These are phyloP conservation scores for Shiraia sp. DNA, from an alignment of 2,329 filamentous ascomycete species.

Conservation along the genomic window DNA sequence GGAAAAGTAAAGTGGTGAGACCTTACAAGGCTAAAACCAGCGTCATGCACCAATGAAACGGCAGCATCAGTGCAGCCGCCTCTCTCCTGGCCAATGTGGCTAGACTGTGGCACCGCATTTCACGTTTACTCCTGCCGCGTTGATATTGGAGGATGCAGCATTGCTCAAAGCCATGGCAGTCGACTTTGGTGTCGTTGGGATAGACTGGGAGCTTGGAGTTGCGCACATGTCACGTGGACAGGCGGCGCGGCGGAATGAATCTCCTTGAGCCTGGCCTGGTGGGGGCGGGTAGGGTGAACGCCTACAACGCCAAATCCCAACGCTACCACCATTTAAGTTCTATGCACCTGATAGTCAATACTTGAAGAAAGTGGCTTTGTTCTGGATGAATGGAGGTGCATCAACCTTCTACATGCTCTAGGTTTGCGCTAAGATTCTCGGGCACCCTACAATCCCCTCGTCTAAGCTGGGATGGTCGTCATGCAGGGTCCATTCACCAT, in stretches of 20 bases:
- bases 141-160: conserved; percentile 22
- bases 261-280: too few relatives aligned
- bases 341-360: too few relatives aligned
- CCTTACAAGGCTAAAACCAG: conserved; percentile 10
- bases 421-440: conserved; percentile 19
- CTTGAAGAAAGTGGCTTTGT: too few relatives aligned
- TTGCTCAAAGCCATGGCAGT: conserved; percentile 5
- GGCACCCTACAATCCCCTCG: conserved; percentile 4
- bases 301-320: too few relatives aligned
- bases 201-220: conserved; percentile 2
- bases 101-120: conserved; percentile 18
- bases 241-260: too few relatives aligned
- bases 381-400: background rate
- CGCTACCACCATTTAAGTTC: too few relatives aligned
- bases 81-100: conserved; percentile 22
- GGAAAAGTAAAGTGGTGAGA: conserved; percentile 8
- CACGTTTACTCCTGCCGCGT: conserved; percentile 24
- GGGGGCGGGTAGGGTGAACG: too few relatives aligned
- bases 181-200: conserved; percentile 3
- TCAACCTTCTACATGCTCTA: background rate
- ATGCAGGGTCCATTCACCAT: conserved; percentile 10
- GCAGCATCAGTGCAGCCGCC: conserved; percentile 15
- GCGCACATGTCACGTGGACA: conserved; percentile 10
- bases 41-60: conserved; percentile 19
- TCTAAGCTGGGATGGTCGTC: background rate